Base-by-base conservation (phyloP, 2,329 filamentous ascomycete species). In the Clonostachys chloroleuca region DNA sequence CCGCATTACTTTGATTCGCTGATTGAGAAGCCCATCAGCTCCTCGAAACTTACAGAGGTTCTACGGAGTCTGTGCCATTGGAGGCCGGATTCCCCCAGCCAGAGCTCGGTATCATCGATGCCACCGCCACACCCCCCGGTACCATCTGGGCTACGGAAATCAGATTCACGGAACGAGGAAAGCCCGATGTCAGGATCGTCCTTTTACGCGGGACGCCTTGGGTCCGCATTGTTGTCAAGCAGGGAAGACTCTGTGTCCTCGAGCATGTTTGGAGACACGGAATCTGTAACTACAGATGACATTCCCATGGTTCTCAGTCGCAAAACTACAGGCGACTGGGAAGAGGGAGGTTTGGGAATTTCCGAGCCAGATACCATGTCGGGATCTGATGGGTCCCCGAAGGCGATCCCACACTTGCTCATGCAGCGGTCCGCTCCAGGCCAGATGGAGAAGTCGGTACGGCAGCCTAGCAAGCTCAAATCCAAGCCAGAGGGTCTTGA, bases 1-100 rank as follows among this genome's bases (percentile, higher is more conserved):
- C 89, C 90, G 5, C 92, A 99, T 67, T 89, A 96, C 66, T 99
- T 99, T 60, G 92, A 97, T 63, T 89, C 89, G 1, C 74, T 99
- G 45, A 90, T 99, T 45, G 92, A 99, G 67, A 99, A 99, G 68
- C 94, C 94, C 24, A 95, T 95, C 35, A 97, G 92, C 37, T 85
- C 90, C 40, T 87, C 88, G 4, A 97, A 97, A 67, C 68, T 99
- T 44, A 90, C 85, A 1, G 92, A 99, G 59, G 89, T 94, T 1
- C 75, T 99, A 54, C 86, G 87, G 52, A 84, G 86, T 48, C 79
- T 96, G 30, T 99, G 94, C 60, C 88, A 95, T 59, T 99, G 94
- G 94, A 95, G 92, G 60, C 82, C 91, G 6, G 86, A 91, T 14
- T 71, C 73, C 2, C 73, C 79, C 2, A 68, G 65, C 46, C 65